phyloP scores from a whole-genome alignment of 1,284 basidiomycete species.

The Papiliotrema fonsecae region DNA sequence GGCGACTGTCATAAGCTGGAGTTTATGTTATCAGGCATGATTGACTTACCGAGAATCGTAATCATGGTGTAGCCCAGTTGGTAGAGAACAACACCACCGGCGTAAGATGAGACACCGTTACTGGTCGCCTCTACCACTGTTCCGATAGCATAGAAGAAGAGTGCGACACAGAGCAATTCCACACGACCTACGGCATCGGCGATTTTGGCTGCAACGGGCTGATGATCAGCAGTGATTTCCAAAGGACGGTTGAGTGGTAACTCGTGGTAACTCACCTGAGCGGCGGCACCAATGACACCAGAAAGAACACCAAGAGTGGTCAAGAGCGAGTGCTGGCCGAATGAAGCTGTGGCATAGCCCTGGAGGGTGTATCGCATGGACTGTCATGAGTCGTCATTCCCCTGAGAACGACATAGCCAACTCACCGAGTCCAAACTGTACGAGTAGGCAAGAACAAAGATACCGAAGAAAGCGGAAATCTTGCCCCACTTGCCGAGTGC shows the following conservation, averaged over 20 bases:
- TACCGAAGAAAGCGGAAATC: constrained; percentile 40
- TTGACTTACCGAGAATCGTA: not conserved
- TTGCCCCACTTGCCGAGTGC: constrained; percentile 31
- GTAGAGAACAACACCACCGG: constrained; percentile 44
- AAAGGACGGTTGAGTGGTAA: too few relatives aligned
- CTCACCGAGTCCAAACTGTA: constrained; percentile 1
- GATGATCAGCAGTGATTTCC: too few relatives aligned
- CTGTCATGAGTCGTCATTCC: not conserved
- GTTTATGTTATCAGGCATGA: not conserved
- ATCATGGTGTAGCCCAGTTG: constrained; percentile 40
- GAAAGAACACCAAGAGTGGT: too few relatives aligned
- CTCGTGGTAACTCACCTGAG: constrained; percentile 21
- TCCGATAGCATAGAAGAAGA: constrained; percentile 44
- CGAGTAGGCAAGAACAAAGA: constrained; percentile 44
- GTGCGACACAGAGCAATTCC: constrained; percentile 39
- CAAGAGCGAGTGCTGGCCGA: too few relatives aligned
- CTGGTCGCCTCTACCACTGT: constrained; percentile 45
- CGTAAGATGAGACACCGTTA: constrained; percentile 35
- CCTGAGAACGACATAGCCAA: not conserved
- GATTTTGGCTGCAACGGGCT: constrained; percentile 26
- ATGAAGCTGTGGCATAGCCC: too few relatives aligned
- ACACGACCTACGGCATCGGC: constrained; percentile 45
- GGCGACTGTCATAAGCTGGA: constrained; percentile 14
- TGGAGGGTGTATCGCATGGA: constrained; percentile 10
- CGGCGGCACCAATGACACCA: constrained; percentile 44